Percentiles rank a stretch among this genome's conserved stretches.
Evolutionary conservation across 768 basidiomycete species (phyloP).

Genomic region (Xanthoconium stramineum): DNA sequence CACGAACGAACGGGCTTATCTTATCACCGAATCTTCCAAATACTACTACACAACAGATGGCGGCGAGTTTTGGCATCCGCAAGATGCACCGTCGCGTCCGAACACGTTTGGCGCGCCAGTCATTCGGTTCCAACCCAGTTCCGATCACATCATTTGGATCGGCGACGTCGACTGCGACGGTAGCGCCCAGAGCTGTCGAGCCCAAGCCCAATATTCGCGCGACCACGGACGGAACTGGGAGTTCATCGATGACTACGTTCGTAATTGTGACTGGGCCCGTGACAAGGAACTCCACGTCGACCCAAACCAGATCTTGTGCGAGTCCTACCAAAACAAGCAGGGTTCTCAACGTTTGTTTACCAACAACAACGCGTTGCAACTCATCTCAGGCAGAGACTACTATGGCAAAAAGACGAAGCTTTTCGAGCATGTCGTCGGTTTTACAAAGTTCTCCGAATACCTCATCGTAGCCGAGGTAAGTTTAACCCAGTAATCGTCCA

Average conservation of each 20-base stretch:
- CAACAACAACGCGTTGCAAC: constrained; percentile 63
- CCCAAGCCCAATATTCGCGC: constrained; percentile 68
- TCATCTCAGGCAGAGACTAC: constrained; percentile 75
- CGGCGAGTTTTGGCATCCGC: constrained; percentile 65
- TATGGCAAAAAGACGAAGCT: constrained; percentile 69
- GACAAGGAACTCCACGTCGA: constrained; percentile 79
- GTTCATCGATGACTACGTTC: constrained; percentile 79
- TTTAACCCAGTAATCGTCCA: neutral
- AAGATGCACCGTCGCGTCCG: constrained; percentile 62
- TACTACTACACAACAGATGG: constrained; percentile 83
- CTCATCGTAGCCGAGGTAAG: constrained; percentile 91
- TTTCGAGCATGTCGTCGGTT: constrained; percentile 89
- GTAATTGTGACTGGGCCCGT: constrained; percentile 88
- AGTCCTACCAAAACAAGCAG: constrained; percentile 77
- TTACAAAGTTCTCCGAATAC: constrained; percentile 96
- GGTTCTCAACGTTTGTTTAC: constrained; percentile 67
- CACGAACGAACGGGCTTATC: constrained; percentile 78
- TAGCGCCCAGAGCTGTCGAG: constrained; percentile 56
- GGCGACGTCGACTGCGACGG: constrained; percentile 68
- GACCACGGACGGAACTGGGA: constrained; percentile 80
- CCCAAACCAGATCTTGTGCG: constrained; percentile 87
- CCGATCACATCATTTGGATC: constrained; percentile 87
- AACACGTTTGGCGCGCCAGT: constrained; percentile 76
- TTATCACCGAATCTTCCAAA: constrained; percentile 65
- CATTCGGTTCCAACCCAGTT: constrained; percentile 82